These are phyloP conservation scores for Candida koratica DNA, from an alignment of 805 yeast genomes.

Conservation along the genomic window DNA sequence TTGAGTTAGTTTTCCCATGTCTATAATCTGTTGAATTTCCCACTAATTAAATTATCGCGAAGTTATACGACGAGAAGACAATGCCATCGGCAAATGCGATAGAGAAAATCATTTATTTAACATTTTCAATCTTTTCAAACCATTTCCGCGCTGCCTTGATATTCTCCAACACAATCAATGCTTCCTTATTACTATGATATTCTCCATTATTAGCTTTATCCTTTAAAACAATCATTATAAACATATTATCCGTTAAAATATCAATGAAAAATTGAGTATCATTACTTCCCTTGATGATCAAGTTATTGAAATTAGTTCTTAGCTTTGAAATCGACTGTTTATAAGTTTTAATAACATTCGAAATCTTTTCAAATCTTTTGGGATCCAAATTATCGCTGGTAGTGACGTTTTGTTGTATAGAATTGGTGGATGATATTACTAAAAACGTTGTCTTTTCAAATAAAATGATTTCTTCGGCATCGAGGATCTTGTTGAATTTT, in stretches of 20 bases:
- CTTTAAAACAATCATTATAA: constrained; percentile 55
- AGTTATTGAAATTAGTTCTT: constrained; percentile 75
- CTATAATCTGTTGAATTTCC: no score
- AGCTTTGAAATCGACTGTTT: constrained; percentile 88
- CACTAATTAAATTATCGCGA: no score
- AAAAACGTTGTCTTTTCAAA: constrained; percentile 93
- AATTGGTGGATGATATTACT: constrained; percentile 62
- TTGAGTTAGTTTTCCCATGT: constrained; percentile 60
- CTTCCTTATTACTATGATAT: constrained; percentile 31
- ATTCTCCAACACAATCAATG: constrained; percentile 50
- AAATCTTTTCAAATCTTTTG: constrained; percentile 88
- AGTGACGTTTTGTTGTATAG: constrained; percentile 29
- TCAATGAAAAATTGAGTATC: constrained; percentile 48
- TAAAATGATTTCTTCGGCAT: constrained; percentile 84
- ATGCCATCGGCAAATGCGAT: background rate
- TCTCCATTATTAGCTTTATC: constrained; percentile 27
- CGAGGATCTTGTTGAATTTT: constrained; percentile 66
- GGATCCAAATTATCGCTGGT: constrained; percentile 58
- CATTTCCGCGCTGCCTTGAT: constrained; percentile 54
- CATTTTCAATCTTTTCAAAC: constrained; percentile 44
- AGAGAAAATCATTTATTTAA: constrained; percentile 11
- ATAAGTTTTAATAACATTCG: constrained; percentile 89
- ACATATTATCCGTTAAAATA: constrained; percentile 56
- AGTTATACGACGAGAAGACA: background rate
- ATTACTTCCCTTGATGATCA: constrained; percentile 61